Evolutionary conservation across 257 asterid species (phyloP).

Genomic region (Striga asiatica): DNA sequence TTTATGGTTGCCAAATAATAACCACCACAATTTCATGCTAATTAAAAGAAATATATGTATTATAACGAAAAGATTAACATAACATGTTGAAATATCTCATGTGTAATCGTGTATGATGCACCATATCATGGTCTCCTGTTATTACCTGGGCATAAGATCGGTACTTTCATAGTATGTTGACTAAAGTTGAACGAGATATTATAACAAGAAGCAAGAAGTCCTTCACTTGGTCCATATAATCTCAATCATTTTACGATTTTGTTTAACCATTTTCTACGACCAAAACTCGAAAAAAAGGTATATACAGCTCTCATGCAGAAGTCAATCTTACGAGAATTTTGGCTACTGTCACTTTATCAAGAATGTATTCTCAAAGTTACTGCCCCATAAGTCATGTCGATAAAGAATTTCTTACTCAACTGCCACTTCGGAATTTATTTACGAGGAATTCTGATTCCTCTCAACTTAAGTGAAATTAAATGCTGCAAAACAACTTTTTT

Average conservation of each 20-base stretch:
- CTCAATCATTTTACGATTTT: background rate
- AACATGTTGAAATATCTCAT: background rate
- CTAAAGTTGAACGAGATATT: background rate
- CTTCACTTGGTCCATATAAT: background rate
- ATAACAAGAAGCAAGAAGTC: background rate
- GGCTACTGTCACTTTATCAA: background rate
- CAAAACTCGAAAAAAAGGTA: background rate
- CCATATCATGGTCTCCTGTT: background rate
- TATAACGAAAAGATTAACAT: background rate
- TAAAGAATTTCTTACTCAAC: background rate
- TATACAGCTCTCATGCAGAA: background rate
- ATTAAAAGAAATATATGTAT: background rate
- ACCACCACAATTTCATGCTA: background rate
- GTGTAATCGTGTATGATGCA: background rate
- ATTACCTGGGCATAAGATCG: too few species aligned
- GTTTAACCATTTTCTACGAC: background rate
- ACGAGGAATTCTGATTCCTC: background rate
- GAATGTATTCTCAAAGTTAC: background rate
- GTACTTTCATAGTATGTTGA: too few species aligned
- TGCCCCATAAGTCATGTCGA: background rate
- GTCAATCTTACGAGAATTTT: background rate
- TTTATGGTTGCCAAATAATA: too few species aligned
- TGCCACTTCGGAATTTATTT: background rate
- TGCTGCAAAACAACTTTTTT: background rate
- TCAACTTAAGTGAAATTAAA: background rate